Evolutionary conservation across 352 stramenopile species (phyloP).

Genomic region (Plasmopara halstedii): DNA sequence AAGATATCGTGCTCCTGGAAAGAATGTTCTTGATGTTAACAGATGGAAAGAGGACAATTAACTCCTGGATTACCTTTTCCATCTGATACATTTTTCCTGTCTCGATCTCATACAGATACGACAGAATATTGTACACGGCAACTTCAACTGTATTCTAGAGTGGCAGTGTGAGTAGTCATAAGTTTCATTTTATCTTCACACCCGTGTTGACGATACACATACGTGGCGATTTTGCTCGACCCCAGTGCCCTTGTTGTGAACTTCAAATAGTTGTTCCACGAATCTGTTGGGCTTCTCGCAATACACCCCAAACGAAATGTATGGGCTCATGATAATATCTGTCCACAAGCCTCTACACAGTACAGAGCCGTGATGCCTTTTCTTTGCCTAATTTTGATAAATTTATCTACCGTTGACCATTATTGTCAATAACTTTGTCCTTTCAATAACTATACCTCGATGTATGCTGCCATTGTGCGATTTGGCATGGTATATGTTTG

Average conservation of each 20-base stretch:
- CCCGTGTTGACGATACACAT: constrained; percentile 5
- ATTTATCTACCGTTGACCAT: background rate
- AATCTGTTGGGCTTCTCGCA: constrained; percentile 64
- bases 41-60: background rate
- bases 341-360: constrained; percentile 85
- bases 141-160: constrained; percentile 86
- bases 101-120: constrained; percentile 88
- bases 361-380: constrained; percentile 70
- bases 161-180: background rate
- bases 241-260: constrained; percentile 89
- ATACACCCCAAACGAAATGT: constrained; percentile 86
- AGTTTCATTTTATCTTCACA: background rate
- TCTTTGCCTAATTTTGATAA: constrained; percentile 31
- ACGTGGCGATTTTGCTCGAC: constrained; percentile 92
- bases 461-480: constrained; percentile 86
- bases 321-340: constrained; percentile 89
- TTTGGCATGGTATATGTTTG: constrained; percentile 88
- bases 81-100: constrained; percentile 82
- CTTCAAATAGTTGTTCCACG: constrained; percentile 86
- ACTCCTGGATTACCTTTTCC: constrained; percentile 44
- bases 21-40: background rate
- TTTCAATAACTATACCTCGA: constrained; percentile 34
- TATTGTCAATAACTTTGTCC: background rate
- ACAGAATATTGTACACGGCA: constrained; percentile 89
- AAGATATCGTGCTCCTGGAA: constrained; percentile 71